Percentiles rank a stretch among this genome's conserved stretches.
These are phyloP conservation scores for Quercus parvula DNA, from an alignment of 306 rosid species.

Conservation along the genomic window DNA sequence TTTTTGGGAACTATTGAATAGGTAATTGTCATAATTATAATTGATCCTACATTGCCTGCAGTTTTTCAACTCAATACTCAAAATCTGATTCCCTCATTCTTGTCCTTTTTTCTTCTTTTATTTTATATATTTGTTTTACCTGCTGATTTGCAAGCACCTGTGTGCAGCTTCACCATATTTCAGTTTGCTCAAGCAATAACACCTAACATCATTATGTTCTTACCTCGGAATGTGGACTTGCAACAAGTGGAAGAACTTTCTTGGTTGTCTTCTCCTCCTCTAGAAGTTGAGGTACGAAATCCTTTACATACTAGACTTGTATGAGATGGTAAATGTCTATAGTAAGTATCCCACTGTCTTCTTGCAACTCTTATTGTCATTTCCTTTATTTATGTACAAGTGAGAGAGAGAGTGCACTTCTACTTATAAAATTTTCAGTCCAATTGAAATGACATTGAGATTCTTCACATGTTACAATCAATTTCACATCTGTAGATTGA, in stretches of 20 bases:
- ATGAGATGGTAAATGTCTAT: background rate
- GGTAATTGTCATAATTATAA: too few species aligned
- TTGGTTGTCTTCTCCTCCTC: conserved; percentile 41
- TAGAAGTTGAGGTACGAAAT: conserved; percentile 24
- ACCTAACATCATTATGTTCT: conserved; percentile 33
- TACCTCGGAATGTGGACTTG: conserved; percentile 32
- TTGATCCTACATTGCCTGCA: background rate
- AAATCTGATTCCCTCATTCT: background rate
- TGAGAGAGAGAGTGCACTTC: background rate
- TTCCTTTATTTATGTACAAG: background rate
- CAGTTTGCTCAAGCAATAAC: conserved; percentile 35
- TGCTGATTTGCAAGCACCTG: background rate
- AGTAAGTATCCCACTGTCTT: background rate
- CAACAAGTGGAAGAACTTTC: conserved; percentile 31
- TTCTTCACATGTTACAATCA: background rate
- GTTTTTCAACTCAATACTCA: background rate
- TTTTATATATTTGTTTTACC: background rate
- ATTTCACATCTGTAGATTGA: conserved; percentile 26
- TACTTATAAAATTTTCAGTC: background rate
- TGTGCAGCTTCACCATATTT: conserved; percentile 23
- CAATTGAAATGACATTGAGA: background rate
- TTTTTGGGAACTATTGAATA: too few species aligned
- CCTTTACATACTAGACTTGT: background rate
- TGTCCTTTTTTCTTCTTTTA: too few species aligned
- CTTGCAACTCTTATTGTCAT: too few species aligned